Percentiles rank a stretch among this genome's conserved stretches.
Evolutionary conservation across 1,139 yeast genomes (phyloP).

Genomic region (Tardiomyces blankii): DNA sequence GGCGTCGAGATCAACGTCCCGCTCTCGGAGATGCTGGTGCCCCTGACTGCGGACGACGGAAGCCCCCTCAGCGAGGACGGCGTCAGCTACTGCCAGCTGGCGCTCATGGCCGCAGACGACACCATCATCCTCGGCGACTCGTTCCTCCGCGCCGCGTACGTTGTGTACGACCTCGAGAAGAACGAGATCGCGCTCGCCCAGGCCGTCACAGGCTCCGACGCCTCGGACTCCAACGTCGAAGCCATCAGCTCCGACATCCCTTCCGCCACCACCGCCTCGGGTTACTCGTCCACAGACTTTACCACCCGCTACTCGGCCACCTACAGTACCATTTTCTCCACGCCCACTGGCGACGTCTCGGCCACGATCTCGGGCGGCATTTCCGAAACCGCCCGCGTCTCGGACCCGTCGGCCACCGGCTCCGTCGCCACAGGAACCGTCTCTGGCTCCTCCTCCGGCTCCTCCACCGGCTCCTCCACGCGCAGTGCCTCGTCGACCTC

Average conservation of each 20-base stretch:
- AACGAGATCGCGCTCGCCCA: conserved; percentile 58
- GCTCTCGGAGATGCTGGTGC: conserved; percentile 3
- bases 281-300: conserved; percentile 8
- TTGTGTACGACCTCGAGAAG: conserved; percentile 66
- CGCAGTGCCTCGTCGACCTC: no score
- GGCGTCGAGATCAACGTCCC: conserved; percentile 2
- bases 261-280: conserved; percentile 18
- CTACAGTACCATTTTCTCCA: not conserved
- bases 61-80: conserved; percentile 13
- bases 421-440: no score
- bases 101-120: conserved; percentile 15
- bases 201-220: conserved; percentile 21
- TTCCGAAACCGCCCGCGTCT: not conserved
- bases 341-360: conserved; percentile 94
- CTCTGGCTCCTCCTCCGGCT: no score
- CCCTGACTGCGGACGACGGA: conserved; percentile 7
- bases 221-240: not conserved
- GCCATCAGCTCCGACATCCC: conserved; percentile 14
- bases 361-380: conserved; percentile 99
- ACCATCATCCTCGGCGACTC: conserved; percentile 55
- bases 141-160: conserved; percentile 62
- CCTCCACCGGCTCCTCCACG: no score
- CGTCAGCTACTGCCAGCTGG: conserved; percentile 12
- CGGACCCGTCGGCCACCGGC: no score
- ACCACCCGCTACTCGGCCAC: not conserved